phyloP scores from a whole-genome alignment of 179 eudicot species.

The Amaranthus tricolor region DNA sequence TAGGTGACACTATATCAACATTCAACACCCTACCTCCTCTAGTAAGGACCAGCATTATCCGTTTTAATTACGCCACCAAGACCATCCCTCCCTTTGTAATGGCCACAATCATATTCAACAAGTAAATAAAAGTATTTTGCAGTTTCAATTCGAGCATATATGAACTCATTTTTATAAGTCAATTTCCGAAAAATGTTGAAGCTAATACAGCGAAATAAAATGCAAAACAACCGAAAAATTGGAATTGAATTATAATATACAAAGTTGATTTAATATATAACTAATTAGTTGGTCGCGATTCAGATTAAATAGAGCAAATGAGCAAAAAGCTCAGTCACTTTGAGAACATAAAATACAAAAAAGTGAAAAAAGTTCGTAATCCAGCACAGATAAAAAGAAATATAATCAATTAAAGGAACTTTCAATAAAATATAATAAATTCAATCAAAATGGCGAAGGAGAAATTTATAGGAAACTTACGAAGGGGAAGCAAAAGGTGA shows the following conservation, averaged over 20 bases:
- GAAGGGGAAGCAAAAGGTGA: constrained; percentile 56
- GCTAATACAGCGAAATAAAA: neutral
- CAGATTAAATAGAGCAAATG: neutral
- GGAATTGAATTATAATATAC: no score
- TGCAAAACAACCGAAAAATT: no score
- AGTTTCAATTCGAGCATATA: neutral
- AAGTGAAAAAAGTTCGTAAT: neutral
- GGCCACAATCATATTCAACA: neutral
- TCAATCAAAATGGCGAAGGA: neutral
- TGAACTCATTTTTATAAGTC: neutral
- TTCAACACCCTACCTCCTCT: no score
- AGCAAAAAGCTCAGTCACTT: neutral
- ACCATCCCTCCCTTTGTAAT: no score
- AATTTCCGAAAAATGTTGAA: neutral
- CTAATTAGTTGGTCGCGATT: neutral
- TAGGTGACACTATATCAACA: no score
- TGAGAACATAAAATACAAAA: constrained; percentile 3
- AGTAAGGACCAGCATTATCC: no score
- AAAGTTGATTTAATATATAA: neutral
- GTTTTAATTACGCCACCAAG: no score
- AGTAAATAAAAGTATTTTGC: neutral
- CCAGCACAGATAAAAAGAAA: neutral
- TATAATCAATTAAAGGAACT: neutral
- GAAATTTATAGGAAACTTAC: constrained; percentile 21
- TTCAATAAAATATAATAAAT: neutral